Conservation (phyloP, 257 asterid species). For the Phtheirospermum japonicum region DNA sequence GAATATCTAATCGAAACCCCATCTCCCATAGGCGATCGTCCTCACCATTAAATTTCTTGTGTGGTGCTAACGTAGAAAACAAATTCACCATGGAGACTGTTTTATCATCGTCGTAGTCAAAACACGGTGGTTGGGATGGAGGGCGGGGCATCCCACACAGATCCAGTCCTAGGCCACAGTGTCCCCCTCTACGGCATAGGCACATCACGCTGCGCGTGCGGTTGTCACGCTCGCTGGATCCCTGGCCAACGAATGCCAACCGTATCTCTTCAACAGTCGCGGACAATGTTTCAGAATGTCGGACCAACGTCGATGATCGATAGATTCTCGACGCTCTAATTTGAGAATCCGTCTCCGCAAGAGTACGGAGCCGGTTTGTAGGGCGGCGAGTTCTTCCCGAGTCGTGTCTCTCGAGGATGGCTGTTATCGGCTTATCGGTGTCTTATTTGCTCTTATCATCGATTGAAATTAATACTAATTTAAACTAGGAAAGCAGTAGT, state of each 20-base stretch:
- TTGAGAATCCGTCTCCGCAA: too few relatives aligned
- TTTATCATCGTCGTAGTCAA: not conserved
- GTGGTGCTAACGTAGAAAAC: not conserved
- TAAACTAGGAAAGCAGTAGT: too few relatives aligned
- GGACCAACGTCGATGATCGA: not conserved
- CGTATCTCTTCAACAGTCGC: not conserved
- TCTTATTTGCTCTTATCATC: too few relatives aligned
- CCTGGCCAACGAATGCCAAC: not conserved
- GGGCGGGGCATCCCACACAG: not conserved
- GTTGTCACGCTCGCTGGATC: not conserved
- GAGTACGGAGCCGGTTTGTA: too few relatives aligned
- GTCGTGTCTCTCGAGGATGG: too few relatives aligned
- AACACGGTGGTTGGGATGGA: not conserved
- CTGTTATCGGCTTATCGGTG: too few relatives aligned
- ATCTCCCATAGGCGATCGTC: not conserved
- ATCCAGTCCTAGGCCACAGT: too few relatives aligned
- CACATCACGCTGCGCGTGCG: not conserved
- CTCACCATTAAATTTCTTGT: not conserved
- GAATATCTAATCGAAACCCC: not conserved
- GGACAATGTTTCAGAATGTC: not conserved
- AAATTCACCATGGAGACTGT: not conserved
- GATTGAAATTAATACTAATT: too few relatives aligned
- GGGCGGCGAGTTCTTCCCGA: too few relatives aligned
- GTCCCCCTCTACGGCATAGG: not conserved
- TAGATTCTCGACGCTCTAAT: not conserved